These are phyloP conservation scores for Chloroidium sp. DNA, from an alignment of 163 green algal species.

Conservation along the genomic window DNA sequence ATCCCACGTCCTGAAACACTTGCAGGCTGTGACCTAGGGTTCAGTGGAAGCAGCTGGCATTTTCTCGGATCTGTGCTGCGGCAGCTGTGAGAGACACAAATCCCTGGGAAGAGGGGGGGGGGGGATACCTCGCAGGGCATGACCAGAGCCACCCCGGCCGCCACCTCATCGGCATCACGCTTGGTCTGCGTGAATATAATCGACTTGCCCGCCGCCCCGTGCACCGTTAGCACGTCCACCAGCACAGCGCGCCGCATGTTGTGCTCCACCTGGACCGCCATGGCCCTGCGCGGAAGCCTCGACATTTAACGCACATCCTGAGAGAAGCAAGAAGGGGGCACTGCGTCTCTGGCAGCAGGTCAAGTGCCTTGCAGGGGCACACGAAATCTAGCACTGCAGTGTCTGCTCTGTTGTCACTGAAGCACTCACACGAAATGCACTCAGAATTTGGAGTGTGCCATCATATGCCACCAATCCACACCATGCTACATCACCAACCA, in stretches of 20 bases:
- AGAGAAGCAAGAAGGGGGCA: too few species aligned
- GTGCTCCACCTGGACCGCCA: constrained; percentile 32
- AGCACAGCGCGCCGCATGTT: constrained; percentile 55
- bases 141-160: constrained; percentile 43
- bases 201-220: constrained; percentile 64
- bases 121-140: neutral
- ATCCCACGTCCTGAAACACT: neutral
- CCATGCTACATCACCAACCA: too few species aligned
- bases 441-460: too few species aligned
- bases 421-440: too few species aligned
- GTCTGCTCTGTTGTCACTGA: too few species aligned
- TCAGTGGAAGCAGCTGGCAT: neutral
- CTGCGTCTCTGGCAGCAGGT: too few species aligned
- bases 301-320: constrained; percentile 8
- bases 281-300: constrained; percentile 11
- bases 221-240: constrained; percentile 82
- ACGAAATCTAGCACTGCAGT: too few species aligned
- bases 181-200: constrained; percentile 99
- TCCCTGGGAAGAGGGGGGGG: too few species aligned
- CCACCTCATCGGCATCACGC: constrained; percentile 82
- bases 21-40: neutral
- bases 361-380: too few species aligned
- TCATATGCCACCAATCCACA: too few species aligned
- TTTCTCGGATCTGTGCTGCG: constrained; percentile 51
- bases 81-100: constrained; percentile 56